phyloP scores from a whole-genome alignment of 768 basidiomycete genomes.

The Tylopilus rubrobrunneus region DNA sequence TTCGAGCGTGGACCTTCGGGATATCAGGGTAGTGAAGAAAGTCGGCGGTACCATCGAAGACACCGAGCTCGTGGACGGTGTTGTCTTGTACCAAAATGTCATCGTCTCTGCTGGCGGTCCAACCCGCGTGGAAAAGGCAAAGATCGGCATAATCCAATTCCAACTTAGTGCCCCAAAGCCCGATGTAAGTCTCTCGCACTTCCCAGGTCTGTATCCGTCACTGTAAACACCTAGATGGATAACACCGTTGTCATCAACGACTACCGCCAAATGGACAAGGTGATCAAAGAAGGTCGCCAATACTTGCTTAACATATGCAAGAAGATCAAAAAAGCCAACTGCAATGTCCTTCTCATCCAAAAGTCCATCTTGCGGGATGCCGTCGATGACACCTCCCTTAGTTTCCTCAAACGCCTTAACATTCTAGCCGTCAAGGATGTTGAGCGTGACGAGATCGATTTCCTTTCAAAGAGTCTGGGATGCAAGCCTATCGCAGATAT shows the following conservation, averaged over 20 bases:
- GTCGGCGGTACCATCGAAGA: conserved; percentile 99
- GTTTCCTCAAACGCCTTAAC: conserved; percentile 94
- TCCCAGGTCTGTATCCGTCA: not conserved
- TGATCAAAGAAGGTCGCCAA: conserved; percentile 97
- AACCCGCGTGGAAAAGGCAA: conserved; percentile 94
- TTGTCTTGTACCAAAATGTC: conserved; percentile 96
- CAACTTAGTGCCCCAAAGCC: conserved; percentile 97
- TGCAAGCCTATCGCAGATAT: conserved; percentile 97
- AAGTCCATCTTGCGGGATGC: conserved; percentile 99
- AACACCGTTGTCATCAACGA: conserved; percentile 99
- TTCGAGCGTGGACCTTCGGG: conserved; percentile 93
- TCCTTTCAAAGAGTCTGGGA: conserved; percentile 90
- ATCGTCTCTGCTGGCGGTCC: conserved; percentile 89
- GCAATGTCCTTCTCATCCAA: conserved; percentile 98
- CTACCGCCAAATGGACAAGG: conserved; percentile 99
- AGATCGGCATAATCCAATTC: conserved; percentile 98
- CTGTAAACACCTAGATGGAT: conserved; percentile 72
- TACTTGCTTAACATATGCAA: conserved; percentile 98
- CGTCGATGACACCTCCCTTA: conserved; percentile 96
- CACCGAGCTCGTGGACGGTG: conserved; percentile 93
- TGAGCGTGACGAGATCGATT: conserved; percentile 98
- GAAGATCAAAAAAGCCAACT: conserved; percentile 99
- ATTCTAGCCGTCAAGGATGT: conserved; percentile 97
- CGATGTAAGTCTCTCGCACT: conserved; percentile 56
- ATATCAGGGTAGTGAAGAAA: conserved; percentile 96